These are phyloP conservation scores for Phaeomoniella chlamydospora DNA, from an alignment of 2,329 filamentous ascomycete genomes.

Conservation along the genomic window DNA sequence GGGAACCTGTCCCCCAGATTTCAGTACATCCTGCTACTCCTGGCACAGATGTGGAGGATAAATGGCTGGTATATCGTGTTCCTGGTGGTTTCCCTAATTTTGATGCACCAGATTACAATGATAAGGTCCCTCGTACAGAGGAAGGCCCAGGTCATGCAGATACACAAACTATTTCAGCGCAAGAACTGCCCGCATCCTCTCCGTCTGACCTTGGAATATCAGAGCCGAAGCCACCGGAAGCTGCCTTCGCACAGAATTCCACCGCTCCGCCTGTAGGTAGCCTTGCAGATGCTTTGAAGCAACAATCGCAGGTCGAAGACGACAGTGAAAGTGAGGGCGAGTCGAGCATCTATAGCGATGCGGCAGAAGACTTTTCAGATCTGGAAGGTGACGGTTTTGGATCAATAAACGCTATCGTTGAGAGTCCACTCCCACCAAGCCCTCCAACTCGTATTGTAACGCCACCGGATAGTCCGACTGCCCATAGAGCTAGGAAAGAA, in stretches of 20 bases:
- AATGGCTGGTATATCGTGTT: constrained; percentile 28
- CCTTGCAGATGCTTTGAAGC: constrained; percentile 7
- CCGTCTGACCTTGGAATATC: constrained; percentile 7
- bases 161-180: neutral
- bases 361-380: constrained; percentile 16
- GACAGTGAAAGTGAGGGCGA: constrained; percentile 22
- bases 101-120: neutral
- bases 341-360: constrained; percentile 31
- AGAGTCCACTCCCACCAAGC: constrained; percentile 13
- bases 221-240: constrained; percentile 9
- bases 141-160: neutral
- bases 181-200: constrained; percentile 3
- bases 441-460: constrained; percentile 1
- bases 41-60: constrained; percentile 18
- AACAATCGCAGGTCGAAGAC: constrained; percentile 9
- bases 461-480: constrained; percentile 10
- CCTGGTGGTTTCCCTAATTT: constrained; percentile 44
- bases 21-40: constrained; percentile 33
- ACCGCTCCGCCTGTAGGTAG: constrained; percentile 8
- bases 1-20: constrained; percentile 25
- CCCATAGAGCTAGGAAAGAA: constrained; percentile 1
- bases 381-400: constrained; percentile 28
- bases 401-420: constrained; percentile 34
- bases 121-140: neutral
- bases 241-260: constrained; percentile 5